Evolutionary conservation across 148 eudicot species (phyloP).

Genomic region (Chenopodium berlandieri): DNA sequence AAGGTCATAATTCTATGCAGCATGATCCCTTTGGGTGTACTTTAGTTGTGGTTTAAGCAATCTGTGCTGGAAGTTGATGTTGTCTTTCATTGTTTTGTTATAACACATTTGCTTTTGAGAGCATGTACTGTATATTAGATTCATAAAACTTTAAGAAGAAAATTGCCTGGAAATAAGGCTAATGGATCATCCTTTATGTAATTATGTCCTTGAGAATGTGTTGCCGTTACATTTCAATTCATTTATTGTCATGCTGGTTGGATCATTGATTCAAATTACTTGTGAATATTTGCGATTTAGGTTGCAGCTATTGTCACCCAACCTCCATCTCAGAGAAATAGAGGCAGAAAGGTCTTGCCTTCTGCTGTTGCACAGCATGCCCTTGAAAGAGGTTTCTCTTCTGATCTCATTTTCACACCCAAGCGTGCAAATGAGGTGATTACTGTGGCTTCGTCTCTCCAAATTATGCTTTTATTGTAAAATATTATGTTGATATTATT

Average conservation of each 20-base stretch:
- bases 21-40: no score
- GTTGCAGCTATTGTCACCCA: slow-evolving; percentile 91
- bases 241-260: no score
- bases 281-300: slow-evolving; percentile 34
- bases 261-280: background rate
- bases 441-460: slow-evolving; percentile 8
- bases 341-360: slow-evolving; percentile 76
- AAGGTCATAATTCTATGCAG: no score
- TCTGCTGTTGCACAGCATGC: slow-evolving; percentile 92
- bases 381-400: slow-evolving; percentile 78
- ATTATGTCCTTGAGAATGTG: background rate
- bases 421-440: slow-evolving; percentile 78
- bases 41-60: no score
- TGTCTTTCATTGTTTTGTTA: no score
- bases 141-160: no score
- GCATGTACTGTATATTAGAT: no score
- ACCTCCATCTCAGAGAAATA: slow-evolving; percentile 73
- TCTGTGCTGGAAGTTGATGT: no score
- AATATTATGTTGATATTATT: no score
- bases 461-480: background rate
- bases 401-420: slow-evolving; percentile 83
- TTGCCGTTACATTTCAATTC: background rate
- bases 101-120: no score
- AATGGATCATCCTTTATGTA: background rate
- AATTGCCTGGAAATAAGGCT: no score